These are phyloP conservation scores for Fusarium goolgardi DNA, from an alignment of 2,329 filamentous ascomycete species.

Conservation along the genomic window DNA sequence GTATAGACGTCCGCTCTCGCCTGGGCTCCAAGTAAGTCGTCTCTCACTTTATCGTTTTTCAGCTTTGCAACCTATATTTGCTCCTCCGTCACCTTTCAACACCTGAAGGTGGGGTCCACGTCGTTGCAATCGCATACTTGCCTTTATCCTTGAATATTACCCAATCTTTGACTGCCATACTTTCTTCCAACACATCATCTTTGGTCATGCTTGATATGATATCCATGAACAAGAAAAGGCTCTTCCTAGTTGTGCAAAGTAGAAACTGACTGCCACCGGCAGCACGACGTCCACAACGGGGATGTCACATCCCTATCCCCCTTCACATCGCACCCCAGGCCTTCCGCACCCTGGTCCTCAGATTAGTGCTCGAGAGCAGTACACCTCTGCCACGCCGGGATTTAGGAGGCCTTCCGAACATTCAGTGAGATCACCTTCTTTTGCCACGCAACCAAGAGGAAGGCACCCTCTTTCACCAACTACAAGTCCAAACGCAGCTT, in stretches of 20 bases:
- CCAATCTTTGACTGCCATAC: not conserved
- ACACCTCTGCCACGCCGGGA: conserved; percentile 62
- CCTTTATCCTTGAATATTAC: not conserved
- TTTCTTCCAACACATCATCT: not conserved
- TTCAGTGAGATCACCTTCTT: conserved; percentile 64
- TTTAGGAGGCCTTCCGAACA: conserved; percentile 64
- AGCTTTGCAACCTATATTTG: conserved; percentile 8
- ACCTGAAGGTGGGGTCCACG: conserved; percentile 1
- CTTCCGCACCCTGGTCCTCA: conserved; percentile 63
- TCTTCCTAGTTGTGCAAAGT: conserved; percentile 14
- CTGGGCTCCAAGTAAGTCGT: conserved; percentile 66
- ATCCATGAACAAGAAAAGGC: conserved; percentile 10
- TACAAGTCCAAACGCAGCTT: conserved; percentile 60
- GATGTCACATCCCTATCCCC: conserved; percentile 67
- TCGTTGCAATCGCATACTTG: conserved; percentile 7
- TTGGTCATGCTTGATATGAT: conserved; percentile 17
- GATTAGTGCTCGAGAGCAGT: conserved; percentile 65
- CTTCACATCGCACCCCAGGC: conserved; percentile 57
- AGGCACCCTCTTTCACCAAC: conserved; percentile 66
- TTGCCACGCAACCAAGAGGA: conserved; percentile 57
- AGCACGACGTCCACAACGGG: conserved; percentile 64
- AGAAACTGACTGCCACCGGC: conserved; percentile 45
- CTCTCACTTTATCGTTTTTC: conserved; percentile 4
- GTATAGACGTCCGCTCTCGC: conserved; percentile 65
- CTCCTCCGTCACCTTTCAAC: conserved; percentile 12